Evolutionary conservation across 2,329 filamentous ascomycete species (phyloP), one percentile per base, ranked within the genome.

Genomic region (Ilyonectria destructans): DNA sequence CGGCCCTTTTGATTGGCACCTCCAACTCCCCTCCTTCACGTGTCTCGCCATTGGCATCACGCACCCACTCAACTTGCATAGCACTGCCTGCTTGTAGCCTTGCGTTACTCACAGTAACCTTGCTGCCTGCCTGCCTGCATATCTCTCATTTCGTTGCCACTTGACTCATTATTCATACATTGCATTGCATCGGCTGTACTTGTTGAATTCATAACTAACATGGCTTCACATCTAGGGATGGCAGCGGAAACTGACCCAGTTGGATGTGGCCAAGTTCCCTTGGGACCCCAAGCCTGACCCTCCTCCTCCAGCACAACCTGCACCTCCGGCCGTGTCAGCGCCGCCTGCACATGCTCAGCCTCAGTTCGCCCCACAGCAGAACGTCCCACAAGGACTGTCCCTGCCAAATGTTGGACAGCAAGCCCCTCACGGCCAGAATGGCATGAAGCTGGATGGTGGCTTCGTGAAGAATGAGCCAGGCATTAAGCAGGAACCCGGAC

Each of bases 251-350:
- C 88, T 99, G 40, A 93, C 95, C 1, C 90, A 91, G 74, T 90
- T 97, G 72, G 90, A 92, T 73, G 92, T 98, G 69, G 96, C 96
- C 67, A 86, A 89, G 65, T 98, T 98, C 80, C 96, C 96, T 12
- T 99, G 96, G 96, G 96, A 99, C 79, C 96, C 96, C 49, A 91
- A 93, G 78, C 92, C 92, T 57, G 91, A 93, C 59, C 88, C 89
- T n/a, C 72, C 78, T 17, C 72, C 77, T 23, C 73, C 78, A 71
- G 69, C 77, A 80, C 78, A 83, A 77, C 70, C 82, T 78, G 56
- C 79, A 74, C 69, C 73, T 26, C 65, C 77, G 51, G 68, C 73
- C 33, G 51, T 68, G 49, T 58, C 76, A 31, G 63, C 74, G 29
- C 65, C 69, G 43, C 75, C 76, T 40, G 65, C 70, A 15, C 78